Conservation (phyloP, 1,139 yeast species). For the Yamadazyma membranifaciens region DNA sequence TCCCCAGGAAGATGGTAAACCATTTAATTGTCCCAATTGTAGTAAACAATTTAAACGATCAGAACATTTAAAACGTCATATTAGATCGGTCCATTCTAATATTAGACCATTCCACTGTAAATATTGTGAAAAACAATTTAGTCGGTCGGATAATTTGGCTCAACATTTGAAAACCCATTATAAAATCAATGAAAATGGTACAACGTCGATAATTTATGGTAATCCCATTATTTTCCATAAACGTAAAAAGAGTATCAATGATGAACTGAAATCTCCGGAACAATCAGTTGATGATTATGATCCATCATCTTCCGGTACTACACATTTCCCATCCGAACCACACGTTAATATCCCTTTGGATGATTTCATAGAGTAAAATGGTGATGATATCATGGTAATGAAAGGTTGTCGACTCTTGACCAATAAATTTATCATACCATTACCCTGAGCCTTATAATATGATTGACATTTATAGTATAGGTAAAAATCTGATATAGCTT, state of each 20-base stretch:
- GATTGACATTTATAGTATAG: no score
- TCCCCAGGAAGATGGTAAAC: constrained; percentile 24
- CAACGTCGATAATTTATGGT: constrained; percentile 38
- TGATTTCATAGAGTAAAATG: no score
- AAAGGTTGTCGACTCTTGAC: no score
- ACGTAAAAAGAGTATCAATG: constrained; percentile 19
- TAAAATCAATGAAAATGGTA: constrained; percentile 35
- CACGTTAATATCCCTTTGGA: no score
- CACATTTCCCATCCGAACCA: no score
- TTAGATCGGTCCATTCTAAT: constrained; percentile 48
- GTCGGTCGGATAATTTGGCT: constrained; percentile 47
- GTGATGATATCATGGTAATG: no score
- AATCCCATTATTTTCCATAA: constrained; percentile 29
- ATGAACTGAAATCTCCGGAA: not conserved
- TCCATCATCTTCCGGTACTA: no score
- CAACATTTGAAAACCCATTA: constrained; percentile 51
- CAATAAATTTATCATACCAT: no score
- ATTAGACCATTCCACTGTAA: constrained; percentile 50
- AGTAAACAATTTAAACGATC: constrained; percentile 47
- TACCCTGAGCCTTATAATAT: no score
- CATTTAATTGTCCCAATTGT: constrained; percentile 48
- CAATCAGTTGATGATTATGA: no score
- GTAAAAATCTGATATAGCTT: no score
- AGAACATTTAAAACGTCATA: constrained; percentile 49
- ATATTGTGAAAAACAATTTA: constrained; percentile 48